Percentiles rank a stretch among this genome's conserved stretches.
Evolutionary conservation across 2,329 filamentous ascomycete species (phyloP).

Genomic region (Colletotrichum shisoi): DNA sequence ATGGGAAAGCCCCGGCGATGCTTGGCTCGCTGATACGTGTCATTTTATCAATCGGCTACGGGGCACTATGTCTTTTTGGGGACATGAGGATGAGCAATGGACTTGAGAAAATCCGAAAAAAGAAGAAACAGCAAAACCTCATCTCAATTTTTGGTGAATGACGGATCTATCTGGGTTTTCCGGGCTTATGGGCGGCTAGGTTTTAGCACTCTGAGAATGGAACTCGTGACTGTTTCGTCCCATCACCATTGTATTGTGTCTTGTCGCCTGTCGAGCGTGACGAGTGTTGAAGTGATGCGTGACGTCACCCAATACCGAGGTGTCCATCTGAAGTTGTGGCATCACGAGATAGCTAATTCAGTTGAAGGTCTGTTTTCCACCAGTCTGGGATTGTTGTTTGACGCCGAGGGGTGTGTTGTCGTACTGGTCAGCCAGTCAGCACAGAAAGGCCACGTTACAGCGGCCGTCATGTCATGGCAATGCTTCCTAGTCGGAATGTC

Average conservation of each 20-base stretch:
- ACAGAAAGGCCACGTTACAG: too few species aligned
- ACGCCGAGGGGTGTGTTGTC: background rate
- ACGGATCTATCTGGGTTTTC: conserved; percentile 30
- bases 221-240: conserved; percentile 38
- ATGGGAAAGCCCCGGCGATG: conserved; percentile 6
- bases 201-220: conserved; percentile 38
- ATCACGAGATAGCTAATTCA: background rate
- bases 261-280: background rate
- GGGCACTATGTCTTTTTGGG: conserved; percentile 34
- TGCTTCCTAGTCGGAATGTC: too few species aligned
- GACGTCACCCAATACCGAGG: background rate
- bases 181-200: conserved; percentile 32
- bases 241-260: conserved; percentile 13
- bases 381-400: background rate
- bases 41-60: conserved; percentile 26
- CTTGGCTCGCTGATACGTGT: conserved; percentile 36
- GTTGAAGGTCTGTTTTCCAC: background rate
- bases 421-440: background rate
- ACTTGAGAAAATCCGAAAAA: conserved; percentile 6
- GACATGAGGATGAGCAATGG: conserved; percentile 32
- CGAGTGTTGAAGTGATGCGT: background rate
- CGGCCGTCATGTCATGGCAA: too few species aligned
- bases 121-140: background rate
- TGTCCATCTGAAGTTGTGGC: background rate
- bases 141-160: conserved; percentile 26